Conservation (phyloP, 495 filamentous ascomycete genomes). For the Penicillium longicatenatum region DNA sequence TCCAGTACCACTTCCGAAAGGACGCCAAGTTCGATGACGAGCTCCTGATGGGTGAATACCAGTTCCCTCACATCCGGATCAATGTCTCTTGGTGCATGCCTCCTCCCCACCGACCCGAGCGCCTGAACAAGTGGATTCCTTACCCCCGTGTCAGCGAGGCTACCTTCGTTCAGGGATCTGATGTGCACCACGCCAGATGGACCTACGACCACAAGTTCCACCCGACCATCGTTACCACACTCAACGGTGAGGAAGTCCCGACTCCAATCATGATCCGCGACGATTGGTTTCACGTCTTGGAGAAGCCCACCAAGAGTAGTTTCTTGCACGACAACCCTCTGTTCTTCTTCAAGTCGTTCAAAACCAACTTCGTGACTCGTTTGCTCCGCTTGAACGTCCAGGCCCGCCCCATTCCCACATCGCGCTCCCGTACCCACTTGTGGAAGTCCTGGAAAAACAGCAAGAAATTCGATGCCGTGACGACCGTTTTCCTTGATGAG, state of each 20-base stretch:
- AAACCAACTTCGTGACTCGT: slow-evolving; percentile 3
- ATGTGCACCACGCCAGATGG: slow-evolving; percentile 5
- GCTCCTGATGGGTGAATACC: slow-evolving; percentile 6
- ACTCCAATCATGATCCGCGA: slow-evolving; percentile 7
- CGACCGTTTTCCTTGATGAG: slow-evolving; percentile 5
- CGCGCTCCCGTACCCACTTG: background rate
- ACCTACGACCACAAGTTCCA: slow-evolving; percentile 11
- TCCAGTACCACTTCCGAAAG: slow-evolving; percentile 4
- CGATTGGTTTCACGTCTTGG: slow-evolving; percentile 9
- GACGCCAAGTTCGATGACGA: slow-evolving; percentile 9
- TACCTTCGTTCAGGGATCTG: slow-evolving; percentile 1
- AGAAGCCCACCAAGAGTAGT: slow-evolving; percentile 6
- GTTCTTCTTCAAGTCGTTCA: slow-evolving; percentile 7
- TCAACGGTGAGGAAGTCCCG: slow-evolving; percentile 1
- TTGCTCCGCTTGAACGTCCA: slow-evolving; percentile 5
- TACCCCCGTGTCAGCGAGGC: slow-evolving; percentile 8
- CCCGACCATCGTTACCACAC: background rate
- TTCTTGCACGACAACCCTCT: slow-evolving; percentile 7
- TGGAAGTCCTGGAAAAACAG: slow-evolving; percentile 8
- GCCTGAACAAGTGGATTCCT: slow-evolving; percentile 8
- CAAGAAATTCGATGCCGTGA: slow-evolving; percentile 7
- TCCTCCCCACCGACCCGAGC: slow-evolving; percentile 5
- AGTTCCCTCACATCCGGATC: slow-evolving; percentile 5
- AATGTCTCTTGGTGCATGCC: slow-evolving; percentile 8
- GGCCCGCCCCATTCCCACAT: slow-evolving; percentile 1